Percentiles rank a stretch among this genome's conserved stretches.
These are phyloP conservation scores for Zoysia japonica DNA, from an alignment of 176 grass and related monocot genomes.

Conservation along the genomic window DNA sequence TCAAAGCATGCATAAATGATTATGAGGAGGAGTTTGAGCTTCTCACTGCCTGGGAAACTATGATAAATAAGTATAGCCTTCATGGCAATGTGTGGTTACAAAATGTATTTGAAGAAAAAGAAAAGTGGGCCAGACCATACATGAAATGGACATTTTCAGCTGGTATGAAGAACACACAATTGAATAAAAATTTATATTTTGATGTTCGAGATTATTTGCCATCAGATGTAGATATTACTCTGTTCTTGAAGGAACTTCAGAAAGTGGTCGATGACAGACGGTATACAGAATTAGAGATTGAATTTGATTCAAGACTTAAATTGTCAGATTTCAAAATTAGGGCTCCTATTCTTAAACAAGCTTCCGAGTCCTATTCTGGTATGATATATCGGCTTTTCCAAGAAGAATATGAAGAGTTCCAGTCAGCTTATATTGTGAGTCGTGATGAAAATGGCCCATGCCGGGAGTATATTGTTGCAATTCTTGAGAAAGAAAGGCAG, in stretches of 20 bases:
- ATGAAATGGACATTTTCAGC: slow-evolving; percentile 60
- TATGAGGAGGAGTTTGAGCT: slow-evolving; percentile 58
- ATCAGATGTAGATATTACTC: slow-evolving; percentile 44
- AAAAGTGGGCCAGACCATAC: slow-evolving; percentile 69
- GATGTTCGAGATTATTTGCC: slow-evolving; percentile 50
- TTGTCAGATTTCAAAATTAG: slow-evolving; percentile 59
- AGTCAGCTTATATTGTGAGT: slow-evolving; percentile 59
- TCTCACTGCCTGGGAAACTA: slow-evolving; percentile 54
- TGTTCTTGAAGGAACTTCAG: slow-evolving; percentile 51
- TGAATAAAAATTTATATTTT: slow-evolving; percentile 47
- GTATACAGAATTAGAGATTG: slow-evolving; percentile 52
- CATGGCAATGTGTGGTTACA: slow-evolving; percentile 53
- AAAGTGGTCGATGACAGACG: slow-evolving; percentile 47
- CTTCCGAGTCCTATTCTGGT: slow-evolving; percentile 55
- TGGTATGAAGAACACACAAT: slow-evolving; percentile 58
- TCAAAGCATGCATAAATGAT: slow-evolving; percentile 65
- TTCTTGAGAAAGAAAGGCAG: slow-evolving; percentile 51
- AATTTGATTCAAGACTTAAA: slow-evolving; percentile 53
- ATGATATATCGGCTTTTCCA: slow-evolving; percentile 74
- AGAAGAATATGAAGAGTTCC: slow-evolving; percentile 66
- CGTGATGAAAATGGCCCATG: slow-evolving; percentile 44
- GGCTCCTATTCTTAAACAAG: slow-evolving; percentile 62
- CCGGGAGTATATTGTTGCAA: slow-evolving; percentile 56
- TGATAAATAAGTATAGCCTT: slow-evolving; percentile 64
- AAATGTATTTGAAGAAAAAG: slow-evolving; percentile 62